A percentile compares a stretch with the other conserved stretches of the same genome.
Evolutionary conservation across 192 early-diverging fungal species (phyloP).

Genomic region (Podila clonocystis): DNA sequence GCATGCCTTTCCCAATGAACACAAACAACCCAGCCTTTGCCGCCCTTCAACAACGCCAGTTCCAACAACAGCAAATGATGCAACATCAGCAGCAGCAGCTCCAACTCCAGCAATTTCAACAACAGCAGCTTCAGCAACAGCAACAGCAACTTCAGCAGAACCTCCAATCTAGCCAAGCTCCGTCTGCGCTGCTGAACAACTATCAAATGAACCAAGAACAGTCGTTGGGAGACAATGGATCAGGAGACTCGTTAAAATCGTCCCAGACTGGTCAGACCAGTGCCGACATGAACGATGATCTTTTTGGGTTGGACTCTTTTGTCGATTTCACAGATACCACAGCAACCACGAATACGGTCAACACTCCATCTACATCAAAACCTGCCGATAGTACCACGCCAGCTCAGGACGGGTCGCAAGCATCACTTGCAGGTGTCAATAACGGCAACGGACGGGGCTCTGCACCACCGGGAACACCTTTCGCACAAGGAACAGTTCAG

Average conservation of each 20-base stretch:
- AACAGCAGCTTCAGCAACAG: slow-evolving; percentile 35
- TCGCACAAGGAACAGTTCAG: neutral
- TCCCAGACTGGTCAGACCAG: neutral
- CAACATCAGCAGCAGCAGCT: slow-evolving; percentile 27
- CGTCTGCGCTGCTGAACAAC: slow-evolving; percentile 27
- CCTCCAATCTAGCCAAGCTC: neutral
- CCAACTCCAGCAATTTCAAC: slow-evolving; percentile 31
- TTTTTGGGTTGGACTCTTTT: slow-evolving; percentile 43
- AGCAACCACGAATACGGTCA: neutral
- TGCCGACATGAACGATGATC: slow-evolving; percentile 29
- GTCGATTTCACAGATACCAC: slow-evolving; percentile 39
- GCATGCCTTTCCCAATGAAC: slow-evolving; percentile 33
- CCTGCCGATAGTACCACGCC: neutral
- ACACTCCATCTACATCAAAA: neutral
- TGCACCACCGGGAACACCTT: neutral
- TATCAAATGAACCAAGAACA: slow-evolving; percentile 37
- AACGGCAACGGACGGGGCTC: neutral
- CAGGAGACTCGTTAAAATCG: slow-evolving; percentile 13
- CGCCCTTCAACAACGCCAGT: slow-evolving; percentile 28
- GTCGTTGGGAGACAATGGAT: neutral
- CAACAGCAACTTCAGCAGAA: slow-evolving; percentile 39
- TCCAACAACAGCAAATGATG: slow-evolving; percentile 19
- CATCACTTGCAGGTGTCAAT: neutral
- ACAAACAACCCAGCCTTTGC: slow-evolving; percentile 30
- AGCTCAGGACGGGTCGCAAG: neutral